Evolutionary conservation across 768 basidiomycete genomes (phyloP).

Genomic region (Hypholoma fasciculare): DNA sequence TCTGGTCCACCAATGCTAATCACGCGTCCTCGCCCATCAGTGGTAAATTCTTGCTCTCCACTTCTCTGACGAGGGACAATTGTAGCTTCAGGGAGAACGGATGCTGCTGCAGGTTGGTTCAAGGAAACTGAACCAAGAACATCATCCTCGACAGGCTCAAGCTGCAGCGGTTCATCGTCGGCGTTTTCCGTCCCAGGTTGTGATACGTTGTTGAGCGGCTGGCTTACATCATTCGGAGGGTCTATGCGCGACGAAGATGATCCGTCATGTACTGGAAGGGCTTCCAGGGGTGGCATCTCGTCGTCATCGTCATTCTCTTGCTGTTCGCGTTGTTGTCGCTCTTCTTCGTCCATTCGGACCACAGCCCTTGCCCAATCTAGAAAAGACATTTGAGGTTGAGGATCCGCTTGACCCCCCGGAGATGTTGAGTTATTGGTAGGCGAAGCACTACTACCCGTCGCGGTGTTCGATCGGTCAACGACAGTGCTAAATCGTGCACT

Average conservation of each 20-base stretch:
- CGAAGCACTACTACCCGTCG: no score
- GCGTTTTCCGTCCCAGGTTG: no score
- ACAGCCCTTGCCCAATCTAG: neutral
- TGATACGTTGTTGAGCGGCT: no score
- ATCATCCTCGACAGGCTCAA: neutral
- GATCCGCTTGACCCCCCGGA: no score
- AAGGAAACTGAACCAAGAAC: neutral
- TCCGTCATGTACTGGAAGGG: neutral
- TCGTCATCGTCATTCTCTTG: neutral
- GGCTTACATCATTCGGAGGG: no score
- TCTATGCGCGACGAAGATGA: no score
- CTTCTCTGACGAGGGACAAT: neutral
- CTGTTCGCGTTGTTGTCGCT: neutral
- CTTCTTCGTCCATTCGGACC: neutral
- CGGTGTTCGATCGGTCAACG: neutral
- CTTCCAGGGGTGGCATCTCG: neutral
- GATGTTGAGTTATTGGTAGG: neutral
- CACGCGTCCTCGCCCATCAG: constrained; percentile 7
- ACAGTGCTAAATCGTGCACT: constrained; percentile 8
- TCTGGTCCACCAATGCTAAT: constrained; percentile 6
- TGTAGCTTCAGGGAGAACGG: neutral
- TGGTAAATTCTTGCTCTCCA: constrained; percentile 3
- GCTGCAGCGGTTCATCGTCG: neutral
- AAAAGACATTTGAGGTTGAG: neutral
- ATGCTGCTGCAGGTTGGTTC: neutral